These are phyloP conservation scores for Wallacemonas collosoma DNA, from an alignment of 208 protist genomes.

Conservation along the genomic window DNA sequence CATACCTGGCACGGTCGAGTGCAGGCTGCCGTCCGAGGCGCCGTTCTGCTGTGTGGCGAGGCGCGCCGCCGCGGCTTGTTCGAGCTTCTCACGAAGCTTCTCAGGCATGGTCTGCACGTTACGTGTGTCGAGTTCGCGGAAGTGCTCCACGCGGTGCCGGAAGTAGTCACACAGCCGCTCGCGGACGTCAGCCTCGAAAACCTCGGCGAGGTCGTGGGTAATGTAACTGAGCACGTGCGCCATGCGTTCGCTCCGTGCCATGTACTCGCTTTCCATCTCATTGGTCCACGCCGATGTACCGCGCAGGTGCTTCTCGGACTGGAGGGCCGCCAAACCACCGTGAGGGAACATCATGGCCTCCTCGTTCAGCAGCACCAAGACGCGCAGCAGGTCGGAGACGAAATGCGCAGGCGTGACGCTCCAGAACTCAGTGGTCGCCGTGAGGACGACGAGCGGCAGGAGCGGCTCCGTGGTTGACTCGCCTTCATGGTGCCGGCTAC, in stretches of 20 bases:
- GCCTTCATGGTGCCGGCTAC: conserved; percentile 6
- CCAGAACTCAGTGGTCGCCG: conserved; percentile 53
- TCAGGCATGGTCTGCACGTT: conserved; percentile 39
- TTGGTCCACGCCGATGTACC: conserved; percentile 7
- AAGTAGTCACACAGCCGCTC: conserved; percentile 48
- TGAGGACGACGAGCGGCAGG: conserved; percentile 37
- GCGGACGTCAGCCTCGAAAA: conserved; percentile 16
- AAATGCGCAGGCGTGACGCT: conserved; percentile 27
- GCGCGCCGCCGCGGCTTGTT: conserved; percentile 22
- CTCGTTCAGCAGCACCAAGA: conserved; percentile 53
- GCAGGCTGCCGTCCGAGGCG: neutral
- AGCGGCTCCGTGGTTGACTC: conserved; percentile 6
- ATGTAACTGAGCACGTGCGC: conserved; percentile 11
- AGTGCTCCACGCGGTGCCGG: conserved; percentile 39
- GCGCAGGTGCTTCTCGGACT: conserved; percentile 8
- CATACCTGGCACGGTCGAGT: neutral
- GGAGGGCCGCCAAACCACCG: neutral
- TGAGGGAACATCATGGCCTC: conserved; percentile 32
- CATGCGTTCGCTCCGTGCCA: conserved; percentile 3
- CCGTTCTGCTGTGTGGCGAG: conserved; percentile 1
- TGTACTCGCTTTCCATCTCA: neutral
- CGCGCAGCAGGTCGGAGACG: conserved; percentile 56
- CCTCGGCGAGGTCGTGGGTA: neutral
- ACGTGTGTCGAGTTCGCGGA: conserved; percentile 33
- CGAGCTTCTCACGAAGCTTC: conserved; percentile 33